phyloP scores from a whole-genome alignment of 2,329 filamentous ascomycete species.

The Fusarium compactum region DNA sequence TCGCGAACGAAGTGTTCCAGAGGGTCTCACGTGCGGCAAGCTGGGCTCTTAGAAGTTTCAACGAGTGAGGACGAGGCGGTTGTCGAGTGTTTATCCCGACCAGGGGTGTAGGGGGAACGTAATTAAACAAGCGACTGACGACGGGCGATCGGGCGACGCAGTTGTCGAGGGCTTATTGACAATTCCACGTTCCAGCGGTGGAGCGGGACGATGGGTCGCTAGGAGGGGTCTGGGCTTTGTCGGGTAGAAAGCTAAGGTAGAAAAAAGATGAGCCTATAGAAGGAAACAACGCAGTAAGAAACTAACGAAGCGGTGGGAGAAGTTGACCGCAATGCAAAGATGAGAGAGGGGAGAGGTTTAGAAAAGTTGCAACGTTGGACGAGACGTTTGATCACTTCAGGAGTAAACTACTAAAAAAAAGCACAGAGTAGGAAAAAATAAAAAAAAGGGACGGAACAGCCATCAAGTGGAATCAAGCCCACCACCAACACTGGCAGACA shows the following conservation, averaged over 20 bases:
- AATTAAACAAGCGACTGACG: conserved; percentile 47
- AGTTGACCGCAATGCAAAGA: conserved; percentile 7
- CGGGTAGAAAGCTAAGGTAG: conserved; percentile 21
- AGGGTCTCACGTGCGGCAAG: conserved; percentile 39
- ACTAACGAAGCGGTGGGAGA: conserved; percentile 17
- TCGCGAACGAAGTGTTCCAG: conserved; percentile 38
- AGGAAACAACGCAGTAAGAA: conserved; percentile 19
- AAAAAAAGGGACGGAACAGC: conserved; percentile 37
- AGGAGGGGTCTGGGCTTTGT: conserved; percentile 36
- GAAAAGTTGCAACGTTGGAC: conserved; percentile 14
- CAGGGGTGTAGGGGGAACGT: conserved; percentile 46
- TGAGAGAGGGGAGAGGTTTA: conserved; percentile 10
- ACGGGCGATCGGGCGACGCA: conserved; percentile 36
- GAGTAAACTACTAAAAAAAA: conserved; percentile 21
- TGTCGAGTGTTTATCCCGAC: conserved; percentile 44
- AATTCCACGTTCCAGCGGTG: conserved; percentile 43
- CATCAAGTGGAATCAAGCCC: conserved; percentile 34
- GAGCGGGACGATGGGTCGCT: conserved; percentile 31
- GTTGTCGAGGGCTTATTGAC: conserved; percentile 33
- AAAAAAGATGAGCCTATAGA: neutral
- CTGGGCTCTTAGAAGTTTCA: conserved; percentile 28
- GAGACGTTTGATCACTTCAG: conserved; percentile 31
- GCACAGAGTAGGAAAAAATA: conserved; percentile 13
- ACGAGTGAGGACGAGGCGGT: conserved; percentile 33
- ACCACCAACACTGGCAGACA: conserved; percentile 4